Percentiles rank a stretch among this genome's conserved stretches.
phyloP scores from a whole-genome alignment of 1,139 yeast genomes.

The Groenewaldozyma sp. region DNA sequence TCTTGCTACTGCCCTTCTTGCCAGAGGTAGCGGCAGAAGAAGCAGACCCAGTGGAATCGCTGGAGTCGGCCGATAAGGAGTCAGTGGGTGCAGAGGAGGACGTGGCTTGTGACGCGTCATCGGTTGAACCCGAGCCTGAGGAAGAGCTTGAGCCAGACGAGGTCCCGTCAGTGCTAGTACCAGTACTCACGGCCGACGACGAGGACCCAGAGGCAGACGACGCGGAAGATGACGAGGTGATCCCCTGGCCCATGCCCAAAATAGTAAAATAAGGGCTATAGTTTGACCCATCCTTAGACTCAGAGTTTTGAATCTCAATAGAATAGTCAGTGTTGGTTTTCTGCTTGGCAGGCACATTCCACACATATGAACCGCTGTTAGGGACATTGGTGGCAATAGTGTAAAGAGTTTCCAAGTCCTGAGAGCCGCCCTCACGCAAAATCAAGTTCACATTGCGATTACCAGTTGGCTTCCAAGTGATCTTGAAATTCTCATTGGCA shows the following conservation, averaged over 20 bases:
- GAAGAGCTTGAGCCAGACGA: constrained; percentile 6
- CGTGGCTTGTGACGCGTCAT: constrained; percentile 10
- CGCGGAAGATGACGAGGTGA: constrained; percentile 15
- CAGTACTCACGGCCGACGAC: background rate
- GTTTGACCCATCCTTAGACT: constrained; percentile 17
- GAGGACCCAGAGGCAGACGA: constrained; percentile 10
- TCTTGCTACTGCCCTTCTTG: constrained; percentile 9
- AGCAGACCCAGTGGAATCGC: constrained; percentile 14
- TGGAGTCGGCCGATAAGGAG: constrained; percentile 30
- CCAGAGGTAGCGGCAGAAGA: constrained; percentile 18
- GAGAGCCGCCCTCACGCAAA: constrained; percentile 23
- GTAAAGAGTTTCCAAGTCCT: constrained; percentile 17
- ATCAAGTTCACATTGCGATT: constrained; percentile 24
- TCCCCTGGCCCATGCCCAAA: constrained; percentile 19
- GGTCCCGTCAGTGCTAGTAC: background rate
- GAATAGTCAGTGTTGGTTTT: constrained; percentile 25
- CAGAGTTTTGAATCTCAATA: constrained; percentile 27
- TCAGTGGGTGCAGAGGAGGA: constrained; percentile 24
- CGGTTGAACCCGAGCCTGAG: constrained; percentile 2
- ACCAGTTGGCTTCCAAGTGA: constrained; percentile 25
- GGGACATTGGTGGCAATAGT: constrained; percentile 24
- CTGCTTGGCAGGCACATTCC: constrained; percentile 22
- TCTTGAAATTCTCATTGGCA: constrained; percentile 18
- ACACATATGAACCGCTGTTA: constrained; percentile 25
- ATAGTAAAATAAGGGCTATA: constrained; percentile 28